Conservation (phyloP, 2,329 filamentous ascomycete genomes). For the Fusarium siculi region DNA sequence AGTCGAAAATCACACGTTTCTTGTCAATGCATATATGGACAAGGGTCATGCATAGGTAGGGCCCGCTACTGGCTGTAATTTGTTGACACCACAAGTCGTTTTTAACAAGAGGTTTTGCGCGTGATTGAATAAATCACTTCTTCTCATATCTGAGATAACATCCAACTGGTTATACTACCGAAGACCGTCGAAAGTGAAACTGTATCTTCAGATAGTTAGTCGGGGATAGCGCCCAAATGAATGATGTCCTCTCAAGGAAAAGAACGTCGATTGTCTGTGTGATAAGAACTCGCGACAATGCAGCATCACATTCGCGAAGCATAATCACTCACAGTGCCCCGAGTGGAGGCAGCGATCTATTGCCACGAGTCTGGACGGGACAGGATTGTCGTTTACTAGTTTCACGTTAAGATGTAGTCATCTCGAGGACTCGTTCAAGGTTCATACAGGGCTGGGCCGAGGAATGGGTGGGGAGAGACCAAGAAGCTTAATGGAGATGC, state of each 20-base stretch:
- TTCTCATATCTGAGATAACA: neutral
- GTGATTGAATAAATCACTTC: neutral
- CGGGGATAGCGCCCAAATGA: neutral
- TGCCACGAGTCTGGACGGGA: conserved; percentile 35
- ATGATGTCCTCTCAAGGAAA: conserved; percentile 12
- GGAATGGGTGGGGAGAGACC: conserved; percentile 13
- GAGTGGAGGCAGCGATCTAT: neutral
- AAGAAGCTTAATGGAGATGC: conserved; percentile 40
- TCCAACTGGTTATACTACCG: conserved; percentile 3
- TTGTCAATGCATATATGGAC: neutral
- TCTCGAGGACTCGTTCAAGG: neutral
- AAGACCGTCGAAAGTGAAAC: conserved; percentile 3
- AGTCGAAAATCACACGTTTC: neutral
- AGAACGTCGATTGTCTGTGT: conserved; percentile 12
- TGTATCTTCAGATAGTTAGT: conserved; percentile 3
- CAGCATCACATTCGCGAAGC: conserved; percentile 8
- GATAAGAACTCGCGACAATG: conserved; percentile 30
- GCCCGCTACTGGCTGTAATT: neutral
- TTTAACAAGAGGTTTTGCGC: neutral
- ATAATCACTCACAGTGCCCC: conserved; percentile 10
- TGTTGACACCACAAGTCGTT: neutral
- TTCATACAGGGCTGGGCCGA: conserved; percentile 5
- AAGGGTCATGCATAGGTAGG: conserved; percentile 8
- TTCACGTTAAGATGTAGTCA: neutral
- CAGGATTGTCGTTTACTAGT: conserved; percentile 19